Conservation (phyloP, 495 filamentous ascomycete species). For the Daldinia concentrica region DNA sequence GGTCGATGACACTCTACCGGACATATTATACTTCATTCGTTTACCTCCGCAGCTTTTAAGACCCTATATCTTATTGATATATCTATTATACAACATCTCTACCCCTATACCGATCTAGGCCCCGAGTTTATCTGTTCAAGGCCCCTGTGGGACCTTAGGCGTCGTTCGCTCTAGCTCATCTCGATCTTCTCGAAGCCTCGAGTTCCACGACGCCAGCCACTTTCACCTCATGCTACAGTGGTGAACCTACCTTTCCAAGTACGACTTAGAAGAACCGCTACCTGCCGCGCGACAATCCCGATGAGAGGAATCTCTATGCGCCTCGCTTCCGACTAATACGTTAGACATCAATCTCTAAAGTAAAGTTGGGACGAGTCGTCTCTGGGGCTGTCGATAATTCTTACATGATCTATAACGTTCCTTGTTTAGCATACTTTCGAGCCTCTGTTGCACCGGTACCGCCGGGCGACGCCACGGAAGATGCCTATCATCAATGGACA, state of each 20-base stretch:
- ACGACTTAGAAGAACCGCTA: conserved; percentile 12
- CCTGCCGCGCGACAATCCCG: conserved; percentile 2
- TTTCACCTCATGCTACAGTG: conserved; percentile 14
- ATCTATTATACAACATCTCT: conserved; percentile 14
- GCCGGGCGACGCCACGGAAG: conserved; percentile 29
- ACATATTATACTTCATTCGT: conserved; percentile 17
- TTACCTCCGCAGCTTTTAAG: conserved; percentile 4
- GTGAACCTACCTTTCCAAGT: conserved; percentile 3
- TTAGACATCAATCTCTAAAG: conserved; percentile 13
- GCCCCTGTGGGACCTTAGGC: conserved; percentile 16
- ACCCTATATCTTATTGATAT: conserved; percentile 8
- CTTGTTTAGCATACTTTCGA: conserved; percentile 6
- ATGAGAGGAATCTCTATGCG: conserved; percentile 7
- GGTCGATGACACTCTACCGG: conserved; percentile 1
- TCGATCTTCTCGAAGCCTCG: conserved; percentile 15
- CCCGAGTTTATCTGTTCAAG: conserved; percentile 9
- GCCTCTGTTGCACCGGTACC: conserved; percentile 21
- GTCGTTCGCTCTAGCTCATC: conserved; percentile 5
- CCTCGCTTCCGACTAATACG: background rate
- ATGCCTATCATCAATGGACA: conserved; percentile 67
- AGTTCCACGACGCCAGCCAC: conserved; percentile 28
- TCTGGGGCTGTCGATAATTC: background rate
- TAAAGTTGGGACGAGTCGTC: conserved; percentile 3
- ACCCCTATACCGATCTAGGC: conserved; percentile 9
- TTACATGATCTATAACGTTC: conserved; percentile 16